Base-by-base conservation (phyloP, 768 basidiomycete species). In the Trametes elegans region DNA sequence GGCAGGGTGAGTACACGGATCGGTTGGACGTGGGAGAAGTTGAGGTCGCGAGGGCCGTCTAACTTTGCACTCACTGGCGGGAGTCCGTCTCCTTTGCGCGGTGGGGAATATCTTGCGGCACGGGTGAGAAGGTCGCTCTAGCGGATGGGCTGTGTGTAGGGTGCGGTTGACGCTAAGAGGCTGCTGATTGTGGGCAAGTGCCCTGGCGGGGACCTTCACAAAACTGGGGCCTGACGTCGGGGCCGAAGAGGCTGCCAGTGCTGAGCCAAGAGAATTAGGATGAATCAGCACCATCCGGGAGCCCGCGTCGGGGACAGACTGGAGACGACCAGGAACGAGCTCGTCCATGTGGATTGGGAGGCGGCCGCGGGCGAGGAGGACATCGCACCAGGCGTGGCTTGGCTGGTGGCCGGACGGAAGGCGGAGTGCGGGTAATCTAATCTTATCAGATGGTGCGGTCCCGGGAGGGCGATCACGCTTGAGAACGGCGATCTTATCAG, bases 401-500 rank as follows among this genome's bases (percentile, higher is more conserved):
- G 47, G 53, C 47, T 42, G 38, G 46, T 14, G 38, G 24, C 48
- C 26, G 49, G 36, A 40, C 23, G 41, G 36, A 34, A 31, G 28
- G 31, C 11, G 19, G 32, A 6, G 13, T 27, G 19, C 42, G 29
- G 24, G n/a, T 51, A 26, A 60, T 60, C 59, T 48, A 36, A 60
- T 60, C 58, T 59, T 43, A 59, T 59, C 54, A 53, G 54, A 60
- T 60, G 45, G 28, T 7, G 19, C 23, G 13, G 16, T 14, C 27
- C 5, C 42, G 7, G n/a, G 6, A 28, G 21, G 39, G 28, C 26
- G 47, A 54, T 53, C 16, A 41, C 16, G 51, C 32, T 39, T 2
- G n/a, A 19, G 44, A 3, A 19, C 26, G 14, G 2, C 50, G 52
- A 60, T 60, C 59, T 60, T 47, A 60, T 60, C 59, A 60, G 59